Conservation (phyloP, 352 stramenopile genomes). For the Phytophthora sansomeana region DNA sequence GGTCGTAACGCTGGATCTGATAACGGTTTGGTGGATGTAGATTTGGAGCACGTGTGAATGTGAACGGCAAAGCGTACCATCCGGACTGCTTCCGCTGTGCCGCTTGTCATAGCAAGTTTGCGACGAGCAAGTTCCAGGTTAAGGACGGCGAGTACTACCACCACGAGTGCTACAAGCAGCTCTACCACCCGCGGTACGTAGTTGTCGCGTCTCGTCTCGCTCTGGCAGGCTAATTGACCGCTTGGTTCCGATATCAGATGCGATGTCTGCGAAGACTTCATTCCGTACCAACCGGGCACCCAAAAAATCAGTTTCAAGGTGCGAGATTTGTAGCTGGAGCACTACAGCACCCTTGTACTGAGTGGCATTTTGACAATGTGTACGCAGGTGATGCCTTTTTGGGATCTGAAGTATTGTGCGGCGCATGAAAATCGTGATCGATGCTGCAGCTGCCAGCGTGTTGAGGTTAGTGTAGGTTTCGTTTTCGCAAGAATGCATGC, state of each 20-base stretch:
- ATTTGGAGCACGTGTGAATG: constrained; percentile 43
- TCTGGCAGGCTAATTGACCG: background rate
- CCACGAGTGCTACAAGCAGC: constrained; percentile 64
- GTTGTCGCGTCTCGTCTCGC: background rate
- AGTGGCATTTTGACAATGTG: constrained; percentile 3
- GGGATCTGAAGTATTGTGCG: constrained; percentile 68
- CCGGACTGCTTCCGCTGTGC: constrained; percentile 59
- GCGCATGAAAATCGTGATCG: constrained; percentile 68
- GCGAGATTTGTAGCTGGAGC: background rate
- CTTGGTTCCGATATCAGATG: constrained; percentile 43
- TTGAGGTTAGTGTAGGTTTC: constrained; percentile 49
- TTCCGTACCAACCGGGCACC: constrained; percentile 55
- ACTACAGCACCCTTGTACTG: background rate
- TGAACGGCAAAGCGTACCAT: constrained; percentile 53
- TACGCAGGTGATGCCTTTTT: constrained; percentile 65
- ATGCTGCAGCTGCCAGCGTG: constrained; percentile 76
- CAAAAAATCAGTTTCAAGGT: constrained; percentile 70
- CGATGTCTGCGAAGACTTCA: constrained; percentile 66
- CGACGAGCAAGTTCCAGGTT: constrained; percentile 53
- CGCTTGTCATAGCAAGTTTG: constrained; percentile 49
- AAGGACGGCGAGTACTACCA: constrained; percentile 76
- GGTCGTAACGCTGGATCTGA: background rate
- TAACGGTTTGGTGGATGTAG: constrained; percentile 14
- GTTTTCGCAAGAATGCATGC: background rate
- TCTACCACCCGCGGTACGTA: constrained; percentile 67